These are phyloP conservation scores for Nemania sp. DNA, from an alignment of 2,329 filamentous ascomycete genomes.

Conservation along the genomic window DNA sequence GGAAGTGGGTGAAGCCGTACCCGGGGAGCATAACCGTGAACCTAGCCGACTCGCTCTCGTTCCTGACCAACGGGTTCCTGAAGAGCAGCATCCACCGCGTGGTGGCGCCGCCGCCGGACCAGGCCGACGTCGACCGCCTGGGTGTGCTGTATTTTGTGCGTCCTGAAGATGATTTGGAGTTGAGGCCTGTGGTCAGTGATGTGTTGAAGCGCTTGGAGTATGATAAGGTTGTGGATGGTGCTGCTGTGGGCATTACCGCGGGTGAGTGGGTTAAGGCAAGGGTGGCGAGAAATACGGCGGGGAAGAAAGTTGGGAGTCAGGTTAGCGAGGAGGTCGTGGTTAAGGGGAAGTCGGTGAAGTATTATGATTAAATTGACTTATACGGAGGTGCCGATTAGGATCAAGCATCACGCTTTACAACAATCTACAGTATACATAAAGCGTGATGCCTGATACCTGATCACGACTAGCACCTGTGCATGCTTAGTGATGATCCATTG, in stretches of 20 bases:
- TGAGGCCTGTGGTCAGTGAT: constrained; percentile 38
- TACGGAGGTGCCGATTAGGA: no score
- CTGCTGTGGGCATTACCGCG: constrained; percentile 39
- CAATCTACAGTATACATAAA: no score
- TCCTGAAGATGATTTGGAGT: constrained; percentile 41
- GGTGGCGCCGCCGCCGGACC: constrained; percentile 47
- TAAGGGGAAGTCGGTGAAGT: constrained; percentile 40
- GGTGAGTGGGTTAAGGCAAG: constrained; percentile 43
- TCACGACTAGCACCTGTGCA: no score
- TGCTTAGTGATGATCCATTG: no score
- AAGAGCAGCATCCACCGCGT: constrained; percentile 51
- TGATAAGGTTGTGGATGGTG: constrained; percentile 30
- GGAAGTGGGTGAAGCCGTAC: constrained; percentile 54
- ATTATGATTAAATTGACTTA: constrained; percentile 44
- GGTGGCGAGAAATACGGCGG: constrained; percentile 32
- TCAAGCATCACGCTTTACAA: no score
- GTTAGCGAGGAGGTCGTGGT: constrained; percentile 37
- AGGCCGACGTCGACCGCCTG: constrained; percentile 49
- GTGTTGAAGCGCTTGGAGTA: constrained; percentile 42
- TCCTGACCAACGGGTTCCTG: constrained; percentile 50
- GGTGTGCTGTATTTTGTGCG: constrained; percentile 50
- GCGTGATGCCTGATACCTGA: no score
- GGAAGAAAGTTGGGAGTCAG: constrained; percentile 34
- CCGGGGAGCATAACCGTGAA: constrained; percentile 57
- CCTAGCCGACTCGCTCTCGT: constrained; percentile 53